Evolutionary conservation across 441 rosid genomes (phyloP).

Genomic region (Adansonia madagascariensis): DNA sequence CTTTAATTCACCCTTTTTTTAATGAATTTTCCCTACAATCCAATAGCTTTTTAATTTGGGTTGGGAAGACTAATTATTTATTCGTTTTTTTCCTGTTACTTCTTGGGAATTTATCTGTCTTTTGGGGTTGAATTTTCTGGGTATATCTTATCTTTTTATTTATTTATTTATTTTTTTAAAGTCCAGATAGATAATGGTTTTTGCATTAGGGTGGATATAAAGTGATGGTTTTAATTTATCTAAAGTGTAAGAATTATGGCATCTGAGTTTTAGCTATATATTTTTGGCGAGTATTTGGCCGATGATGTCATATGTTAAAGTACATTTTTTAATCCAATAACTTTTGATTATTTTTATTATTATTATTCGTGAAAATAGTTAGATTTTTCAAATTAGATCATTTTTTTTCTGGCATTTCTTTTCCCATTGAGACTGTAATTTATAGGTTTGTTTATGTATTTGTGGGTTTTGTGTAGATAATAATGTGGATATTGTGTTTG

Average conservation of each 20-base stretch:
- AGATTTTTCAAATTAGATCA: background rate
- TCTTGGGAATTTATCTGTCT: background rate
- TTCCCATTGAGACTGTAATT: background rate
- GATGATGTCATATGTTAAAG: background rate
- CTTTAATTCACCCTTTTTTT: background rate
- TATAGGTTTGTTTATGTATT: background rate
- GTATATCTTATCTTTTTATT: background rate
- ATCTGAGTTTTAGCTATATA: conserved; percentile 20
- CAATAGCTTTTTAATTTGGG: background rate
- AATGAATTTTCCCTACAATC: background rate
- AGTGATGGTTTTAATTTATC: background rate
- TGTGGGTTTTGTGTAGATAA: background rate
- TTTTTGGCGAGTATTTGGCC: background rate
- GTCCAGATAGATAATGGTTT: background rate
- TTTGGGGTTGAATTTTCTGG: background rate
- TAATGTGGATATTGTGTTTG: background rate
- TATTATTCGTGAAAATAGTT: background rate
- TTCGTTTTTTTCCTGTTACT: background rate
- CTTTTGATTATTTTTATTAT: background rate
- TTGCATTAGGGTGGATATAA: conserved; percentile 1
- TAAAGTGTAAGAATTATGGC: background rate
- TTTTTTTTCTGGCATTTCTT: background rate
- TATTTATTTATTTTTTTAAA: background rate
- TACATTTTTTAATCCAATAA: background rate
- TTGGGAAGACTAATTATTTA: background rate